Percentiles rank a stretch among this genome's conserved stretches.
Evolutionary conservation across 345 rosid genomes (phyloP).

Genomic region (Cardiospermum halicacabum): DNA sequence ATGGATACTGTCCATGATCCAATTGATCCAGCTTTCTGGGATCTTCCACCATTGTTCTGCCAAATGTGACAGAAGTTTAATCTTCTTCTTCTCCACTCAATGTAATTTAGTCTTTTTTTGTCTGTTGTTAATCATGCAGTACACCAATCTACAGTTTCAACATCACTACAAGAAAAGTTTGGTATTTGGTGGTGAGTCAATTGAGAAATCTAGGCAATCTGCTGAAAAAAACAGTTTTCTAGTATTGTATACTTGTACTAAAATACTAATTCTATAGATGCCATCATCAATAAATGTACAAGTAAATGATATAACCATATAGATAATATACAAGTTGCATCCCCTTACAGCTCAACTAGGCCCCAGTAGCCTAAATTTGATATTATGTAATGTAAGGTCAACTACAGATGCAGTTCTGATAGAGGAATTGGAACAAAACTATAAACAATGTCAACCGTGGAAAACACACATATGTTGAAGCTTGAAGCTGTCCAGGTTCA

Average conservation of each 20-base stretch:
- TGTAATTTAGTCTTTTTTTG: background rate
- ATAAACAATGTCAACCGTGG: background rate
- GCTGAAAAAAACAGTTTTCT: conserved; percentile 7
- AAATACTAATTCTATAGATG: too few species aligned
- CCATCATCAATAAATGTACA: background rate
- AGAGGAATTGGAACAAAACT: background rate
- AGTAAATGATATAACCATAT: background rate
- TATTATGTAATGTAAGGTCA: background rate
- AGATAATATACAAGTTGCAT: background rate
- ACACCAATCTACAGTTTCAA: background rate
- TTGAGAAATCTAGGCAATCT: conserved; percentile 12
- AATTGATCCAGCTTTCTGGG: conserved; percentile 52
- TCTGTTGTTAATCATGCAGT: background rate
- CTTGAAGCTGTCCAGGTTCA: background rate
- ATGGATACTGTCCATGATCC: conserved; percentile 49
- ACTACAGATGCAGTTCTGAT: background rate
- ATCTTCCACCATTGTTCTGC: conserved; percentile 52
- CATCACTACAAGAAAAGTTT: background rate
- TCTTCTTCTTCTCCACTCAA: background rate
- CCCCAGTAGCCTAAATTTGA: background rate
- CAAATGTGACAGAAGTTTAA: conserved; percentile 7
- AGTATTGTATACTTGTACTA: background rate
- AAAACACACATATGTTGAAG: background rate
- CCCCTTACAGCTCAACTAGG: conserved; percentile 3
- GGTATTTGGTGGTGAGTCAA: too few species aligned